Evolutionary conservation across 2,329 filamentous ascomycete genomes (phyloP), one percentile per base, ranked within the genome.

Genomic region (Pseudocercospora cruenta): DNA sequence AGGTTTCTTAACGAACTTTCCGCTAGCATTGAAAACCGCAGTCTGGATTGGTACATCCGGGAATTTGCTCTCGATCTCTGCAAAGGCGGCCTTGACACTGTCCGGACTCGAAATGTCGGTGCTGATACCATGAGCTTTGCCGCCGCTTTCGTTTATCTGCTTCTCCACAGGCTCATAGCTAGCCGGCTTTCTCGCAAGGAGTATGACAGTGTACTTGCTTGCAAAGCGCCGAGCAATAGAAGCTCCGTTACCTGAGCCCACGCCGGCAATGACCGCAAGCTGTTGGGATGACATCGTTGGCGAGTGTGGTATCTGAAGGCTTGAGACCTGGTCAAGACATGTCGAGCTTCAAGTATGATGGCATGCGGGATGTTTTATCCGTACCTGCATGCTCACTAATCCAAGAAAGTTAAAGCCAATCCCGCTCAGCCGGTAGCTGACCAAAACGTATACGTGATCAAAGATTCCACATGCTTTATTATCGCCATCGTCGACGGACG

Each of bases 11-110:
- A 82, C 76, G 62, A 88, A 86, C 1, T 80, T 78, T 0, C 86
- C 86, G 43, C 82, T 84, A 26, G 88, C 89, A 70, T 93, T 93
- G 81, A 87, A 93, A n/a, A 93, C 79, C 1, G 90, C 90, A 0
- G 89, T 90, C 1, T 75, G 73, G 21, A 71, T 71, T 21, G 67
- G 65, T 10, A 61, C 81, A 1, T 80, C 81, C 0, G 85, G 82
- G 49, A 90, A 83, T 67, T 88, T 83, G 67, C 85, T 80, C 69
- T 84, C 80, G 73, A 92, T 88, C 36, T 82, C 76, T 16, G 87
- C 81, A 63, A 92, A 88, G 0, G 90, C 90, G 1, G 80, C 78
- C 54, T 82, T 81, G 0, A 91, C 78, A 36, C 84, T 86, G 19
- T 78, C 74, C 1, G 82, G 75, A 60, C 87, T 84, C 0, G 86